A percentile compares a stretch with the other conserved stretches of the same genome.
Conservation (phyloP, 768 basidiomycete genomes). For the Pisolithus marmoratus region DNA sequence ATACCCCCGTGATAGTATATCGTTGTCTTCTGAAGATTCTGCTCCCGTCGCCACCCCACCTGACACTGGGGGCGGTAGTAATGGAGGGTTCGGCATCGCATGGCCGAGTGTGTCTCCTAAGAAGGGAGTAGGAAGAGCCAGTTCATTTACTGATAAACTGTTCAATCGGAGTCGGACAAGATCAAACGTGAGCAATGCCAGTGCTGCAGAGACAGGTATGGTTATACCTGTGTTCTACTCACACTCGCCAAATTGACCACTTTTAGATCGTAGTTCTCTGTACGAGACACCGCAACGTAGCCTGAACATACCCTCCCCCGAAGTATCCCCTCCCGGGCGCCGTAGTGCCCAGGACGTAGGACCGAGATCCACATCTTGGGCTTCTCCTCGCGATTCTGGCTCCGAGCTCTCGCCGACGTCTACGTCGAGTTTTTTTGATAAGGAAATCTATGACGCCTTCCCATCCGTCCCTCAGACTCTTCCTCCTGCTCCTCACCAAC, state of each 20-base stretch:
- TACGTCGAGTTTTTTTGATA: slow-evolving; percentile 39
- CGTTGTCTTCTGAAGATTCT: slow-evolving; percentile 67
- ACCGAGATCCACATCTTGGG: slow-evolving; percentile 40
- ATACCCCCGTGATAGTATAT: slow-evolving; percentile 54
- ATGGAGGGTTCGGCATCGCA: slow-evolving; percentile 28
- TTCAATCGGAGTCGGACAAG: slow-evolving; percentile 50
- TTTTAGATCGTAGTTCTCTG: slow-evolving; percentile 21
- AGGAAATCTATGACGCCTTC: slow-evolving; percentile 63
- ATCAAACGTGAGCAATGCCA: slow-evolving; percentile 45
- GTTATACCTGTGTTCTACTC: slow-evolving; percentile 4
- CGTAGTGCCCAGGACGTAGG: slow-evolving; percentile 8
- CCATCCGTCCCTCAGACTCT: slow-evolving; percentile 58
- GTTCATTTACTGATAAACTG: slow-evolving; percentile 58
- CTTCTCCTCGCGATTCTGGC: slow-evolving; percentile 35
- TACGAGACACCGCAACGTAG: slow-evolving; percentile 21
- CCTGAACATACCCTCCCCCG: slow-evolving; percentile 17
- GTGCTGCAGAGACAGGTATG: slow-evolving; percentile 41
- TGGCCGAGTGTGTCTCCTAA: slow-evolving; percentile 51
- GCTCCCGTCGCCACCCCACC: slow-evolving; percentile 55
- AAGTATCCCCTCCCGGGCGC: slow-evolving; percentile 12
- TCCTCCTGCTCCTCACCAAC: slow-evolving; percentile 26
- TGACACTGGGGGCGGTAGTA: slow-evolving; percentile 31
- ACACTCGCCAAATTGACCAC: not conserved
- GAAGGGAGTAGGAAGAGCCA: slow-evolving; percentile 47
- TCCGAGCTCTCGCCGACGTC: slow-evolving; percentile 33